phyloP scores from a whole-genome alignment of 306 rosid genomes.

The Morella rubra region DNA sequence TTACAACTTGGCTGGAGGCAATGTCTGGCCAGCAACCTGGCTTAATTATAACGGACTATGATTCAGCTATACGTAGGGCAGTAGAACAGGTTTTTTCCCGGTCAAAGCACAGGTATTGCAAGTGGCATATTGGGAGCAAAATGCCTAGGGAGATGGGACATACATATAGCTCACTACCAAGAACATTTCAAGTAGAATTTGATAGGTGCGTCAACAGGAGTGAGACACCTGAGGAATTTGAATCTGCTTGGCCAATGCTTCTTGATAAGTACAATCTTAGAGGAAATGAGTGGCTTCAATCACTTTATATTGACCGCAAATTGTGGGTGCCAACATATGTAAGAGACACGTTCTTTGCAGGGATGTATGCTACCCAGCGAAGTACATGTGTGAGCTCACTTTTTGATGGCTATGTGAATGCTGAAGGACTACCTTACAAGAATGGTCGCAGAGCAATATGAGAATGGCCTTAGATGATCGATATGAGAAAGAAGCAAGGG shows the following conservation, averaged over 20 bases:
- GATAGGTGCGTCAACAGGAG: slow-evolving; percentile 17
- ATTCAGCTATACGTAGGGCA: slow-evolving; percentile 6
- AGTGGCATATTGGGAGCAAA: slow-evolving; percentile 30
- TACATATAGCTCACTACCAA: slow-evolving; percentile 15
- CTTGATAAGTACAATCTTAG: slow-evolving; percentile 29
- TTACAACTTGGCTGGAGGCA: slow-evolving; percentile 21
- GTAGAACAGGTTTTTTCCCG: slow-evolving; percentile 16
- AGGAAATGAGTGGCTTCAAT: slow-evolving; percentile 34
- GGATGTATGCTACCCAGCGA: slow-evolving; percentile 18
- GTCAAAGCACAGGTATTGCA: slow-evolving; percentile 21
- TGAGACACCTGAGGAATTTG: slow-evolving; percentile 24
- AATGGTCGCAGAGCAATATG: slow-evolving; percentile 23
- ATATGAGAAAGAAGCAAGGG: slow-evolving; percentile 31
- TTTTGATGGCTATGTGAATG: slow-evolving; percentile 29
- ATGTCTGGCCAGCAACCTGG: slow-evolving; percentile 28
- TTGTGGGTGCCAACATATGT: slow-evolving; percentile 20
- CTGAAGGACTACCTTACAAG: slow-evolving; percentile 25
- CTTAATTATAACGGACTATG: slow-evolving; percentile 21
- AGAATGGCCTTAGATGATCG: slow-evolving; percentile 18
- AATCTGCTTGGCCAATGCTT: slow-evolving; percentile 25
- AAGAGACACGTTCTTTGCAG: slow-evolving; percentile 19
- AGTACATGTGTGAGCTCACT: slow-evolving; percentile 11
- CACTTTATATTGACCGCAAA: slow-evolving; percentile 16
- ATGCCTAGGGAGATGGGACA: slow-evolving; percentile 21
- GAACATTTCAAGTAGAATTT: slow-evolving; percentile 27